phyloP scores from a whole-genome alignment of 2,329 filamentous ascomycete genomes.

The Aureobasidium uvarum region DNA sequence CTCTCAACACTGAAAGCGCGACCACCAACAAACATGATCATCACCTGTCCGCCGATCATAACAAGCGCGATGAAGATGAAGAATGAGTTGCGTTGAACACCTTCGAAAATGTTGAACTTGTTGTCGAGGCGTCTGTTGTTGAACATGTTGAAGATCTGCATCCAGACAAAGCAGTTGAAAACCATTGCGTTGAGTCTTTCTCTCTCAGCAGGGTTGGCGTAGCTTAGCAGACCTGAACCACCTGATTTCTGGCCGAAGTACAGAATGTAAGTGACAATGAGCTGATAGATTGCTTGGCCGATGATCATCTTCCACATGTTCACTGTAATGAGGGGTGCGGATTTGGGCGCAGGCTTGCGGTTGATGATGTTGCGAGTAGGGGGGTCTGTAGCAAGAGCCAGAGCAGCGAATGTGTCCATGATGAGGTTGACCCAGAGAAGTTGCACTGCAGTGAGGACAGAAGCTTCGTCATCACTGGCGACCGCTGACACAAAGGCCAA shows the following conservation, averaged over 20 bases:
- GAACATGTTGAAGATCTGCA: conserved; percentile 99
- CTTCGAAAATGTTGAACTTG: conserved; percentile 92
- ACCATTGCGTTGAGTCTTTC: conserved; percentile 73
- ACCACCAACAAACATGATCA: conserved; percentile 87
- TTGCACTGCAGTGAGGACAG: conserved; percentile 84
- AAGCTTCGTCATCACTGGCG: conserved; percentile 63
- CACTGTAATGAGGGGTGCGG: conserved; percentile 72
- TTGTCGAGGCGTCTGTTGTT: conserved; percentile 97
- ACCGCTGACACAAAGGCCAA: conserved; percentile 88
- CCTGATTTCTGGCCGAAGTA: conserved; percentile 66
- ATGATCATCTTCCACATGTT: conserved; percentile 99
- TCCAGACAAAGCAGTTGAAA: conserved; percentile 99
- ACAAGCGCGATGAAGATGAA: conserved; percentile 81
- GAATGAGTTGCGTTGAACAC: conserved; percentile 79
- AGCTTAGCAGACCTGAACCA: conserved; percentile 54
- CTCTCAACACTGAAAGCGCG: conserved; percentile 71
- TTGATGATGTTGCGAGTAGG: conserved; percentile 77
- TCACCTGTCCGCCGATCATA: conserved; percentile 84
- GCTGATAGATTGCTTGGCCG: conserved; percentile 86
- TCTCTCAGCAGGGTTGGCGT: conserved; percentile 47
- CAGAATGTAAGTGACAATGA: conserved; percentile 73
- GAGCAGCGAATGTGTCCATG: conserved; percentile 92
- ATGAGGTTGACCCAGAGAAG: conserved; percentile 96
- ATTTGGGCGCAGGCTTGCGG: conserved; percentile 74
- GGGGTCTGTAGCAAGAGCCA: conserved; percentile 88